Conservation (phyloP, 75 land plant species). For the Pinus taeda region DNA sequence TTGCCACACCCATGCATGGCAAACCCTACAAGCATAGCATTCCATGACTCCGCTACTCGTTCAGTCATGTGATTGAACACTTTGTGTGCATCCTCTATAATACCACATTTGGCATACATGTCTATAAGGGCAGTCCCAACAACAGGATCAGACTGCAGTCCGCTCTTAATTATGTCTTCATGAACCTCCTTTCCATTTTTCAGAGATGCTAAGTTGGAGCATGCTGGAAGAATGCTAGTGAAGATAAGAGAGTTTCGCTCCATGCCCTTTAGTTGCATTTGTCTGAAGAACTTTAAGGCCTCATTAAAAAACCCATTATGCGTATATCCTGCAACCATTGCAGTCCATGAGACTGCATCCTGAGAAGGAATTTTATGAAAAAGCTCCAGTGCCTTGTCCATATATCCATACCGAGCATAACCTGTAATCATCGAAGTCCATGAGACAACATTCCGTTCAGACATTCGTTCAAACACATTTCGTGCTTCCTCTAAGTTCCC, state of each 20-base stretch:
- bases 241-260: not conserved
- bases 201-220: conserved; percentile 9
- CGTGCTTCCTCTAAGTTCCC: conserved; percentile 16
- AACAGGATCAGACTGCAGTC: not conserved
- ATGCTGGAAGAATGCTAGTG: conserved; percentile 11
- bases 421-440: conserved; percentile 22
- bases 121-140: conserved; percentile 19
- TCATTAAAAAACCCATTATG: conserved; percentile 6
- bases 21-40: conserved; percentile 21
- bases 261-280: not conserved
- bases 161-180: not conserved
- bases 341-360: conserved; percentile 1
- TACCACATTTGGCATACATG: conserved; percentile 25
- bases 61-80: conserved; percentile 12
- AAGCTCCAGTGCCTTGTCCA: conserved; percentile 8
- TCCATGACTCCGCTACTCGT: conserved; percentile 20
- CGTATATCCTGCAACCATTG: conserved; percentile 1
- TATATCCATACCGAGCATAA: conserved; percentile 12
- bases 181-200: conserved; percentile 10
- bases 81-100: conserved; percentile 5
- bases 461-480: conserved; percentile 10
- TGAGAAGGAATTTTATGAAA: conserved; percentile 5
- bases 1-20: conserved; percentile 44
- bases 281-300: conserved; percentile 2
- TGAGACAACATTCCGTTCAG: not conserved